Conservation (phyloP, 176 grass and related monocot species). For the Saccharum officinarum region DNA sequence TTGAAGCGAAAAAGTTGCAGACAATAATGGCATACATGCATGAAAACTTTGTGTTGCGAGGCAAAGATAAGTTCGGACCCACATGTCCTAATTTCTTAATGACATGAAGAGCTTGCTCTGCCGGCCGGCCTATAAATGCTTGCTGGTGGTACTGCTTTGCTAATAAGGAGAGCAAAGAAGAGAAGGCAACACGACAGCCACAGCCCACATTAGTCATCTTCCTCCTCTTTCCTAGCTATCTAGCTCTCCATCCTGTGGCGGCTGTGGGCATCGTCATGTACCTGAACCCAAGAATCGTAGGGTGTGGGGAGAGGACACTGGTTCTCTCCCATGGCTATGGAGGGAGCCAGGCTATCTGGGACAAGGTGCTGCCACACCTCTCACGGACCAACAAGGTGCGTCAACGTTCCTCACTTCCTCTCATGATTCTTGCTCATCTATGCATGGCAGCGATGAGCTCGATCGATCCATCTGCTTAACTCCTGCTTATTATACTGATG, state of each 20-base stretch:
- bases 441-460: neutral
- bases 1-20: neutral
- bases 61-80: neutral
- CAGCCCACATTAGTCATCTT: neutral
- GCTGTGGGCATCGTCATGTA: slow-evolving; percentile 32
- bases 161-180: neutral
- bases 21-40: neutral
- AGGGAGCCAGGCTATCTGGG: slow-evolving; percentile 67
- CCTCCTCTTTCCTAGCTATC: neutral
- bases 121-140: slow-evolving; percentile 46
- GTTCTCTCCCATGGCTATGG: slow-evolving; percentile 86
- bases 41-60: neutral
- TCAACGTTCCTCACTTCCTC: neutral
- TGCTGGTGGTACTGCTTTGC: neutral
- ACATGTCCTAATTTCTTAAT: neutral
- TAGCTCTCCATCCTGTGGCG: no score
- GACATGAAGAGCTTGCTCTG: neutral
- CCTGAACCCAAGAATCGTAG: slow-evolving; percentile 54
- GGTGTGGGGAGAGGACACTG: slow-evolving; percentile 56
- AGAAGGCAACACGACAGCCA: neutral
- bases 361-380: slow-evolving; percentile 59
- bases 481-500: neutral
- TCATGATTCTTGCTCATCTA: neutral
- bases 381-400: slow-evolving; percentile 43
- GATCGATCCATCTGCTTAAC: neutral